A percentile compares a stretch with the other conserved stretches of the same genome.
Evolutionary conservation across 1,284 basidiomycete genomes (phyloP).

Genomic region (Fomes fomentarius): DNA sequence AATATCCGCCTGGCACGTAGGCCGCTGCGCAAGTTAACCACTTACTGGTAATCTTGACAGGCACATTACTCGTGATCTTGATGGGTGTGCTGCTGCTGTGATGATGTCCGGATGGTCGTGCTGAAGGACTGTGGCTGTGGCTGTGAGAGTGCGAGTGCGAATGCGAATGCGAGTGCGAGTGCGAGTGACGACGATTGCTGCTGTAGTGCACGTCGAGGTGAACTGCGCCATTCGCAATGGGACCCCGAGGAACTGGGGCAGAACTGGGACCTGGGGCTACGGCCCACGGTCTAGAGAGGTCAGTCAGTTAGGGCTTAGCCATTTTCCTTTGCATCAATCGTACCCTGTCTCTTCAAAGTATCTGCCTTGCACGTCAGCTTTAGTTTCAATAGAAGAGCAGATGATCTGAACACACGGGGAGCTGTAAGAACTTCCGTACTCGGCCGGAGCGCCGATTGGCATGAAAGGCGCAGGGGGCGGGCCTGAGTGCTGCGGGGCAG

Average conservation of each 20-base stretch:
- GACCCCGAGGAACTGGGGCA: constrained; percentile 11
- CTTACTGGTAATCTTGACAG: constrained; percentile 4
- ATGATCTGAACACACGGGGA: not conserved
- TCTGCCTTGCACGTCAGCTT: not conserved
- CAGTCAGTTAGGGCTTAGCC: not conserved
- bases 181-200: constrained; percentile 17
- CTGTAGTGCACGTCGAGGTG: constrained; percentile 14
- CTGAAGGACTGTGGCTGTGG: constrained; percentile 12
- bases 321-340: not conserved
- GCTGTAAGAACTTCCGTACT: not conserved
- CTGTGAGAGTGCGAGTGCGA: constrained; percentile 10
- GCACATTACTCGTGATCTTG: constrained; percentile 8
- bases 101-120: constrained; percentile 6
- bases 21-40: not conserved
- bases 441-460: constrained; percentile 19
- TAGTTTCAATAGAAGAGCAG: not conserved
- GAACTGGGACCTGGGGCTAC: constrained; percentile 3
- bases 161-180: constrained; percentile 15
- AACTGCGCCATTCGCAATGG: not conserved
- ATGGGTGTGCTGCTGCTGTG: not conserved
- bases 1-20: not conserved
- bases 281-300: constrained; percentile 12
- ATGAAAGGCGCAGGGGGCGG: constrained; percentile 21
- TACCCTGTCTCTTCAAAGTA: constrained; percentile 9
- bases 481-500: constrained; percentile 3